Conservation (phyloP, 257 asterid species). For the Solanum lycopersicoides region DNA sequence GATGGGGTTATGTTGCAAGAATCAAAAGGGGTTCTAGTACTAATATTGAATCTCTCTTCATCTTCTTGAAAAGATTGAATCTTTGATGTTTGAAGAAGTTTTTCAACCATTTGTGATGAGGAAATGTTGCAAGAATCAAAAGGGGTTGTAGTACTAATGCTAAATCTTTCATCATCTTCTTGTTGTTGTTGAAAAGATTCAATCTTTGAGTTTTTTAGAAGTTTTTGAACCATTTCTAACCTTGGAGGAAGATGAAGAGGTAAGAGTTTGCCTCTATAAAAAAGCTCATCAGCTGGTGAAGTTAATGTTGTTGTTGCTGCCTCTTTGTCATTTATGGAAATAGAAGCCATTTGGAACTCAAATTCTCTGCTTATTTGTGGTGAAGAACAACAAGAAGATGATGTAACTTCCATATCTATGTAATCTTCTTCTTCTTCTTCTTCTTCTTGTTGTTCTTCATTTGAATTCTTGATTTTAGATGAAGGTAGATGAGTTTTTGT, state of each 20-base stretch:
- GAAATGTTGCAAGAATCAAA: neutral
- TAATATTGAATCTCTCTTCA: neutral
- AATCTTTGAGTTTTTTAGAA: slow-evolving; percentile 10
- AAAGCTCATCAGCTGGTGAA: slow-evolving; percentile 81
- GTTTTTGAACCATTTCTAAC: slow-evolving; percentile 46
- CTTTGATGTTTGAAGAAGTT: slow-evolving; percentile 4
- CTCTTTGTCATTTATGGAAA: slow-evolving; percentile 11
- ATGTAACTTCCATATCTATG: slow-evolving; percentile 10
- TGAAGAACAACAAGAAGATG: slow-evolving; percentile 15
- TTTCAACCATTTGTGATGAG: neutral
- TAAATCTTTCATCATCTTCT: neutral
- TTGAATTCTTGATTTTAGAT: neutral
- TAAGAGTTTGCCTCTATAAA: slow-evolving; percentile 78
- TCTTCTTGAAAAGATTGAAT: slow-evolving; percentile 1
- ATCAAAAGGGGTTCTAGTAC: neutral
- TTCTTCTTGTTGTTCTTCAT: slow-evolving; percentile 36
- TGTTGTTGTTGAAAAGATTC: neutral
- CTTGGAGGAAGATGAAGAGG: slow-evolving; percentile 78
- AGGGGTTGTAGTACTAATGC: neutral
- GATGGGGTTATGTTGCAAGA: neutral
- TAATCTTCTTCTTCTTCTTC: slow-evolving; percentile 31
- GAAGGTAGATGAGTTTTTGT: neutral
- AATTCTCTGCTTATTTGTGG: slow-evolving; percentile 32
- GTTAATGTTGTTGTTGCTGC: slow-evolving; percentile 8
- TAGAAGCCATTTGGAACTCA: slow-evolving; percentile 60